Conservation (phyloP, 2,329 filamentous ascomycete genomes). For the Phialophora tarda region DNA sequence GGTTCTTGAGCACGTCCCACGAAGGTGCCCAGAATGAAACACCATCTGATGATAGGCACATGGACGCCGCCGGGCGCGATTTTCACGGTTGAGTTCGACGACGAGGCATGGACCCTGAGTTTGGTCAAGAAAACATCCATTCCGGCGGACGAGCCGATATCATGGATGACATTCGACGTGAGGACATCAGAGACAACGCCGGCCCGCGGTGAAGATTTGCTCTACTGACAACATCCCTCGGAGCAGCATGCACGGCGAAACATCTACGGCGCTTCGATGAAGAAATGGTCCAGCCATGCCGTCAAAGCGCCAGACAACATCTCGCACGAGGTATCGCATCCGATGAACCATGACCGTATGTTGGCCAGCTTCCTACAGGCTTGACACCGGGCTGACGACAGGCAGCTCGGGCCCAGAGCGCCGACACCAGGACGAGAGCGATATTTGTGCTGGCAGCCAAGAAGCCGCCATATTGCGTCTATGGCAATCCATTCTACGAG, state of each 20-base stretch:
- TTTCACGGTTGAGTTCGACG: slow-evolving; percentile 87
- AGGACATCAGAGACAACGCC: slow-evolving; percentile 44
- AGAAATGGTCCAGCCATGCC: slow-evolving; percentile 85
- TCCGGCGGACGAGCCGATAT: slow-evolving; percentile 82
- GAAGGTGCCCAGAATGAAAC: slow-evolving; percentile 44
- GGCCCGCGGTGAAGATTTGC: neutral
- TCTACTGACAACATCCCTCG: neutral
- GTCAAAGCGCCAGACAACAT: slow-evolving; percentile 79
- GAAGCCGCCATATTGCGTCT: slow-evolving; percentile 78
- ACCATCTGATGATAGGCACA: slow-evolving; percentile 90
- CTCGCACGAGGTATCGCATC: slow-evolving; percentile 73
- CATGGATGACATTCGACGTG: slow-evolving; percentile 91
- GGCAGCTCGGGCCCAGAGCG: slow-evolving; percentile 60
- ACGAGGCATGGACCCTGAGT: slow-evolving; percentile 74
- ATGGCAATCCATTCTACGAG: slow-evolving; percentile 89
- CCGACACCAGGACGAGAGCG: slow-evolving; percentile 80
- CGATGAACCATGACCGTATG: slow-evolving; percentile 75
- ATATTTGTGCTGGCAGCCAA: slow-evolving; percentile 85
- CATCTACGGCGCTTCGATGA: slow-evolving; percentile 89
- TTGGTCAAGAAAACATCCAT: slow-evolving; percentile 82
- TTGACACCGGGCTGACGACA: slow-evolving; percentile 20
- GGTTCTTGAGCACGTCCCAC: neutral
- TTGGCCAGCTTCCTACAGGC: neutral
- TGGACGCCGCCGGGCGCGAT: slow-evolving; percentile 91
- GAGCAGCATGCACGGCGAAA: slow-evolving; percentile 78